A percentile compares a stretch with the other conserved stretches of the same genome.
phyloP scores from a whole-genome alignment of 805 yeast species.

The Metschnikowia gruessii region DNA sequence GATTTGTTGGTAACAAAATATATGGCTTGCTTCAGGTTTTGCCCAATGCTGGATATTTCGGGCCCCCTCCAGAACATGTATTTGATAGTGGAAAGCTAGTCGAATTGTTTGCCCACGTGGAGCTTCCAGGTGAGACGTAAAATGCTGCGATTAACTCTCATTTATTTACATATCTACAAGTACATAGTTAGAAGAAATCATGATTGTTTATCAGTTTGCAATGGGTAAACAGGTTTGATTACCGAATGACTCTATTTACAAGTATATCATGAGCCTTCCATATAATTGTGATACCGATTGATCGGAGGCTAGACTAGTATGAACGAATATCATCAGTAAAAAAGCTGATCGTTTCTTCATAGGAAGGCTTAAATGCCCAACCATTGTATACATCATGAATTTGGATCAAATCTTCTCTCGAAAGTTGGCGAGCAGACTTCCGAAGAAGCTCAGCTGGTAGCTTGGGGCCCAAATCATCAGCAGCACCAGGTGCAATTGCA shows the following conservation, averaged over 20 bases:
- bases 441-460: constrained; percentile 35
- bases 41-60: constrained; percentile 60
- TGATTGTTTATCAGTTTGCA: neutral
- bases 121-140: constrained; percentile 17
- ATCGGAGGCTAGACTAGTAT: constrained; percentile 2
- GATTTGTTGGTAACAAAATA: constrained; percentile 34
- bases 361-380: constrained; percentile 88
- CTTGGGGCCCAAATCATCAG: constrained; percentile 42
- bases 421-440: constrained; percentile 47
- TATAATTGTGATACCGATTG: neutral
- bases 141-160: neutral
- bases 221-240: neutral
- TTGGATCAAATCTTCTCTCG: constrained; percentile 50
- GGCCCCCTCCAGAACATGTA: constrained; percentile 42
- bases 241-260: neutral
- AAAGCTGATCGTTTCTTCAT: constrained; percentile 18
- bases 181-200: neutral
- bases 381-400: constrained; percentile 51
- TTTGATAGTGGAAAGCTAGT: constrained; percentile 57
- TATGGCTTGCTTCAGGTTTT: constrained; percentile 51
- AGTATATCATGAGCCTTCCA: neutral
- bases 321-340: constrained; percentile 18
- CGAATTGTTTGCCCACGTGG: constrained; percentile 33
- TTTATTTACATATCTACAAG: too few species aligned
- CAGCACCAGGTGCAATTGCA: constrained; percentile 81